Conservation (phyloP, 352 stramenopile genomes). For the Plasmopara viticola region DNA sequence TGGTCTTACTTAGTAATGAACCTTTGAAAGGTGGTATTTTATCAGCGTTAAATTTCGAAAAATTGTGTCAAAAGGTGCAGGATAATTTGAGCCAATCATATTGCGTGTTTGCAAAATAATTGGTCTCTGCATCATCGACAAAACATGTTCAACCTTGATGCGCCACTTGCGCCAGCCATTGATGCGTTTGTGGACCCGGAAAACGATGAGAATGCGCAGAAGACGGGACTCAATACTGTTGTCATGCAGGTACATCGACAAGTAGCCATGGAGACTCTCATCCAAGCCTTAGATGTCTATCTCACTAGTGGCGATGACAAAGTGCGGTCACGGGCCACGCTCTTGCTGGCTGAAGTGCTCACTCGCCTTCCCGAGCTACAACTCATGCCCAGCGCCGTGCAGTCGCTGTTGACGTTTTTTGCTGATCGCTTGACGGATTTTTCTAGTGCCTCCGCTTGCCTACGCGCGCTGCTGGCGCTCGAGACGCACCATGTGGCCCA, state of each 20-base stretch:
- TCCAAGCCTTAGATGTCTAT: constrained; percentile 63
- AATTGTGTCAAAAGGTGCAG: neutral
- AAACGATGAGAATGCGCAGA: constrained; percentile 76
- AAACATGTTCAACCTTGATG: constrained; percentile 74
- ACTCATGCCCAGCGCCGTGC: constrained; percentile 58
- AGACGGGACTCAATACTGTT: constrained; percentile 83
- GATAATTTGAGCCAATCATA: neutral
- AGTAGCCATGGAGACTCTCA: constrained; percentile 71
- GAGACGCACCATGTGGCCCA: constrained; percentile 60
- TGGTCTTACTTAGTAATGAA: too few species aligned
- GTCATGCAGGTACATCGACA: constrained; percentile 82
- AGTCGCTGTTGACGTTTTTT: constrained; percentile 82
- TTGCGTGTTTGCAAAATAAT: neutral
- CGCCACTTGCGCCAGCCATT: constrained; percentile 76
- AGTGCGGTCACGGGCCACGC: constrained; percentile 64
- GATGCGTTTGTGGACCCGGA: constrained; percentile 82
- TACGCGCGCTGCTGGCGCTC: constrained; percentile 70
- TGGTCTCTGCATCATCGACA: neutral
- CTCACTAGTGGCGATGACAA: constrained; percentile 79
- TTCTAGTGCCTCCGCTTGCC: constrained; percentile 69
- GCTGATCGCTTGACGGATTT: constrained; percentile 78
- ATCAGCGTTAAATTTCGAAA: neutral
- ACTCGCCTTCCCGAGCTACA: constrained; percentile 81
- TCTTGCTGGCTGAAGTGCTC: constrained; percentile 85
- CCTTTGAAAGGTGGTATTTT: neutral